Percentiles rank a stretch among this genome's conserved stretches.
These are phyloP conservation scores for Lachnellula arida DNA, from an alignment of 2,329 filamentous ascomycete species.

Conservation along the genomic window DNA sequence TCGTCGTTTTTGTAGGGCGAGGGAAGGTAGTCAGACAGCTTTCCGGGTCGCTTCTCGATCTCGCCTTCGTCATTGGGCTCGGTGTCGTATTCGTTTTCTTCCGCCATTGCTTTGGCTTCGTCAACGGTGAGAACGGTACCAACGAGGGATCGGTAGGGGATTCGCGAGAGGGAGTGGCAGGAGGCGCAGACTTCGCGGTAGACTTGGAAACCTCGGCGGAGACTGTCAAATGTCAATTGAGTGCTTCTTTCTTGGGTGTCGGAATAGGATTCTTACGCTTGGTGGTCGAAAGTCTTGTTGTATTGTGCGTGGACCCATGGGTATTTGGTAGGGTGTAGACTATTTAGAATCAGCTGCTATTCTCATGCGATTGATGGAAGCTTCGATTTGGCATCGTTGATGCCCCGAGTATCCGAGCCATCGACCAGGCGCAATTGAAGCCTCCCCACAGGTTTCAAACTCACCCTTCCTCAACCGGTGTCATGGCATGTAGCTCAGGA, in stretches of 20 bases:
- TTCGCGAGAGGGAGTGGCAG: conserved; percentile 92
- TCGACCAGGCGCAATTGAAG: conserved; percentile 9
- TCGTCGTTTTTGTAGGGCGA: conserved; percentile 98
- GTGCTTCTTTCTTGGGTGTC: conserved; percentile 12
- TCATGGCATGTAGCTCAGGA: conserved; percentile 79
- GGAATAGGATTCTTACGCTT: conserved; percentile 63
- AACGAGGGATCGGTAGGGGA: conserved; percentile 90
- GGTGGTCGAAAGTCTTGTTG: conserved; percentile 95
- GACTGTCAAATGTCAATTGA: conserved; percentile 48
- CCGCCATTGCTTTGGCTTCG: conserved; percentile 94
- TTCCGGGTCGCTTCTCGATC: conserved; percentile 97
- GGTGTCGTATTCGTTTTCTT: conserved; percentile 97
- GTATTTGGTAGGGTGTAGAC: conserved; percentile 86
- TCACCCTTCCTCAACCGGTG: conserved; percentile 97
- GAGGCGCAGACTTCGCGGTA: conserved; percentile 97
- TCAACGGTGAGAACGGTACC: conserved; percentile 92
- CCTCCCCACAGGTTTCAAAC: conserved; percentile 33
- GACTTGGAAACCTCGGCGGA: conserved; percentile 98
- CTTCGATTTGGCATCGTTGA: background rate
- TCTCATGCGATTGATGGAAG: background rate
- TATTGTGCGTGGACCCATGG: conserved; percentile 93
- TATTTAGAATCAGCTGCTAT: conserved; percentile 39
- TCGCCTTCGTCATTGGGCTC: conserved; percentile 98
- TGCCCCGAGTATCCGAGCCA: conserved; percentile 17
- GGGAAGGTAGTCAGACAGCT: conserved; percentile 96